Conservation (phyloP, 2,329 filamentous ascomycete species). For the Cladosporium colombiae region DNA sequence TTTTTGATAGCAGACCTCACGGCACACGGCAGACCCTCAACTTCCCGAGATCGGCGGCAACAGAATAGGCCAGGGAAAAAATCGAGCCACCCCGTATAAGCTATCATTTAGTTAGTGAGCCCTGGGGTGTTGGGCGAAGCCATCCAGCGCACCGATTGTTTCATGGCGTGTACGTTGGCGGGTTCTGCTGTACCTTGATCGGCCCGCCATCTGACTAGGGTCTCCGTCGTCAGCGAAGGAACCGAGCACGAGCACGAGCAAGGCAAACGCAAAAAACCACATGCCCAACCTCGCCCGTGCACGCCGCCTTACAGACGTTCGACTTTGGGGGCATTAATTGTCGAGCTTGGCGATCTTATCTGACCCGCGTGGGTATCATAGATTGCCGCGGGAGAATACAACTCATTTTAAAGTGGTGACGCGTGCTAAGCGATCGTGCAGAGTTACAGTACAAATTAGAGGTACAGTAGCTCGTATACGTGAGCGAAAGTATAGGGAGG, state of each 20-base stretch:
- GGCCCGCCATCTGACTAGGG: slow-evolving; percentile 11
- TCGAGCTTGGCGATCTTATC: slow-evolving; percentile 19
- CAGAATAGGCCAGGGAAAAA: slow-evolving; percentile 13
- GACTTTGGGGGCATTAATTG: not conserved
- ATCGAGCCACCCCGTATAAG: slow-evolving; percentile 11
- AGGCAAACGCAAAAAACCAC: slow-evolving; percentile 9
- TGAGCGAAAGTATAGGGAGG: slow-evolving; percentile 6
- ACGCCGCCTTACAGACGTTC: not conserved
- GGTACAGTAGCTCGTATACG: slow-evolving; percentile 1
- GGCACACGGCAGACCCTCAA: slow-evolving; percentile 3
- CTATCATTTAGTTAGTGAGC: slow-evolving; percentile 13
- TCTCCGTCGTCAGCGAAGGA: slow-evolving; percentile 15
- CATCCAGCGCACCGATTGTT: slow-evolving; percentile 19
- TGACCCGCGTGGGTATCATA: slow-evolving; percentile 5
- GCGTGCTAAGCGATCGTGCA: slow-evolving; percentile 17
- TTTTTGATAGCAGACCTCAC: slow-evolving; percentile 1
- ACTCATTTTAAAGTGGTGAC: slow-evolving; percentile 1
- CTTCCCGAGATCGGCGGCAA: slow-evolving; percentile 14
- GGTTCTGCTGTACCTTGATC: slow-evolving; percentile 16
- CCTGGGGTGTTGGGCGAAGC: slow-evolving; percentile 19
- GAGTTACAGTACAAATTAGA: not conserved
- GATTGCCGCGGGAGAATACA: slow-evolving; percentile 6
- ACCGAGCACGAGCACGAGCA: not conserved
- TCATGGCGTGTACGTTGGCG: slow-evolving; percentile 8
- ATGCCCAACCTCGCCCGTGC: slow-evolving; percentile 16